phyloP scores from a whole-genome alignment of 2,329 filamentous ascomycete genomes.

The Fonsecaea nubica region DNA sequence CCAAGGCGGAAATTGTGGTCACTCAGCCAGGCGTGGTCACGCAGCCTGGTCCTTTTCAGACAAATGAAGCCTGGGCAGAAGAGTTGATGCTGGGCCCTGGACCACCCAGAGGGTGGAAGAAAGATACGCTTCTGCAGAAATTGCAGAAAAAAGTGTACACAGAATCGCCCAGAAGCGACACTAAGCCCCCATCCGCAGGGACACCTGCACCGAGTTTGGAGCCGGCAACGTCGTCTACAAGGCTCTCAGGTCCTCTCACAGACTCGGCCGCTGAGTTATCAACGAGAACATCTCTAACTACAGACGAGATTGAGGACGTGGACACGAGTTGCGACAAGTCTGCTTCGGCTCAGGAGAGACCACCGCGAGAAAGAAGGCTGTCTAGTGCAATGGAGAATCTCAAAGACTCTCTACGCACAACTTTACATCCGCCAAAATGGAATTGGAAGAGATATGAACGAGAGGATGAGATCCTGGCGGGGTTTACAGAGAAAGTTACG shows the following conservation, averaged over 20 bases:
- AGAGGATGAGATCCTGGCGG: conserved; percentile 88
- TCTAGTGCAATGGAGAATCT: conserved; percentile 74
- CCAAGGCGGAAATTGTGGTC: conserved; percentile 61
- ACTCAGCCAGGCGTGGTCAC: conserved; percentile 76
- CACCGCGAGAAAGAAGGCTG: conserved; percentile 85
- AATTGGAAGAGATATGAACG: conserved; percentile 81
- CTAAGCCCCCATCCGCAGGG: neutral
- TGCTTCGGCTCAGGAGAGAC: conserved; percentile 79
- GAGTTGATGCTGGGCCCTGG: conserved; percentile 84
- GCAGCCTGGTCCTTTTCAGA: conserved; percentile 79
- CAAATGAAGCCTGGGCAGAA: conserved; percentile 86
- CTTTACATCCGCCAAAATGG: conserved; percentile 65
- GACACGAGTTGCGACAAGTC: conserved; percentile 56
- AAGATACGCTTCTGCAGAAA: conserved; percentile 31
- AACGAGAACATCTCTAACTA: neutral
- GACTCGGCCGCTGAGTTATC: conserved; percentile 9
- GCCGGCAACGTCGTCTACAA: conserved; percentile 12
- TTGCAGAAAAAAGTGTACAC: conserved; percentile 58
- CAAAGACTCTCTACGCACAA: conserved; percentile 58
- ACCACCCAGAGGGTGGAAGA: conserved; percentile 56
- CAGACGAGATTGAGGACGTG: conserved; percentile 9
- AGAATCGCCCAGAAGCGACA: neutral
- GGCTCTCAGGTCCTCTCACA: conserved; percentile 15
- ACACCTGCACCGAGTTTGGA: conserved; percentile 10
- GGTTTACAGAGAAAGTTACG: conserved; percentile 46